Evolutionary conservation across 148 eudicot species (phyloP).

Genomic region (Fagopyrum tataricum): DNA sequence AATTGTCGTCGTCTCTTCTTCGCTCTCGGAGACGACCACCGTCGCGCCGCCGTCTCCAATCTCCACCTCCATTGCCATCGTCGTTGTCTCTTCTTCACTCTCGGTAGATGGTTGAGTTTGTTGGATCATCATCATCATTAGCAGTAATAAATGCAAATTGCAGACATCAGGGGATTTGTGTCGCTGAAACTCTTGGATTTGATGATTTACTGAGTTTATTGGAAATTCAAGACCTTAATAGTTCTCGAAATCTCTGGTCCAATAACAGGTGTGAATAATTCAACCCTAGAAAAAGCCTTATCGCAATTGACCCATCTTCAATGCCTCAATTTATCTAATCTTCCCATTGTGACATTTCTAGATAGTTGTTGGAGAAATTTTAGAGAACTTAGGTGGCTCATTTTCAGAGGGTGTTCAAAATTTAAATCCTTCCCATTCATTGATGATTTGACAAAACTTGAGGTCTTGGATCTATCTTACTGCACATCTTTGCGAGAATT

Average conservation of each 20-base stretch:
- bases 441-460: too few species aligned
- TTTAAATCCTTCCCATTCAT: too few species aligned
- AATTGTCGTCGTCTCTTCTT: too few species aligned
- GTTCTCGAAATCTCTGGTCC: background rate
- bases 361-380: background rate
- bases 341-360: background rate
- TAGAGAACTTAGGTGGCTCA: too few species aligned
- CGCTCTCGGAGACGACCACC: too few species aligned
- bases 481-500: background rate
- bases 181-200: too few species aligned
- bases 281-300: background rate
- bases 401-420: too few species aligned
- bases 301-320: background rate
- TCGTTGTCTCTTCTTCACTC: too few species aligned
- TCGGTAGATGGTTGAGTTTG: background rate
- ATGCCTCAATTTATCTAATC: conserved; percentile 1
- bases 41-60: too few species aligned
- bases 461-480: background rate
- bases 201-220: too few species aligned
- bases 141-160: background rate
- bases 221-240: background rate
- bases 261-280: too few species aligned
- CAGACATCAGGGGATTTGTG: background rate
- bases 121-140: background rate
- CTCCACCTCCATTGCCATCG: too few species aligned